phyloP scores from a whole-genome alignment of 2,329 filamentous ascomycete genomes.

The Lachnellula arida region DNA sequence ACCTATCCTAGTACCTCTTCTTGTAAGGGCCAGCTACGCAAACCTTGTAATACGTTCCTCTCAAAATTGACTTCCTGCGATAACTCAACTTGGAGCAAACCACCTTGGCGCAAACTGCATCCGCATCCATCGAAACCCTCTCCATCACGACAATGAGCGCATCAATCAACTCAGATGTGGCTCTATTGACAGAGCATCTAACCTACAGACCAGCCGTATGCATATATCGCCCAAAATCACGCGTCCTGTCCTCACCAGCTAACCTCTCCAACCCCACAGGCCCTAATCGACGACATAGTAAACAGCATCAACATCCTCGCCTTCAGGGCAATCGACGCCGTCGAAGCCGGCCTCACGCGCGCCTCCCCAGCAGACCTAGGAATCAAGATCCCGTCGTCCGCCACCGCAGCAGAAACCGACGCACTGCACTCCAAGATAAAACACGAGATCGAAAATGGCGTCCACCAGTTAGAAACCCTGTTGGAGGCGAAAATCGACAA shows the following conservation, averaged over 20 bases:
- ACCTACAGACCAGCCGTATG: constrained; percentile 87
- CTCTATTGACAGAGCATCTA: constrained; percentile 90
- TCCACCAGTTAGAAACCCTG: constrained; percentile 78
- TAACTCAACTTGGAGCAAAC: neutral
- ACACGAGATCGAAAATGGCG: constrained; percentile 81
- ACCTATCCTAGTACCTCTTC: neutral
- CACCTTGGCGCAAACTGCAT: neutral
- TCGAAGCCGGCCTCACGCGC: constrained; percentile 75
- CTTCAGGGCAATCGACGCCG: constrained; percentile 80
- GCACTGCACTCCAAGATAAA: constrained; percentile 48
- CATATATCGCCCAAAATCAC: constrained; percentile 13
- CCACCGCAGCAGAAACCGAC: constrained; percentile 37
- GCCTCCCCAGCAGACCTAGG: constrained; percentile 73
- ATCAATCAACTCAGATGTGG: constrained; percentile 37
- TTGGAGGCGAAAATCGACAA: constrained; percentile 77
- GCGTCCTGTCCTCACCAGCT: neutral
- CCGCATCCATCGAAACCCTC: neutral
- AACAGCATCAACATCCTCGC: constrained; percentile 93
- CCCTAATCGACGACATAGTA: constrained; percentile 95
- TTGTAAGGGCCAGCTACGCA: neutral
- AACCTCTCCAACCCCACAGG: constrained; percentile 45
- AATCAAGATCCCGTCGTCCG: constrained; percentile 56
- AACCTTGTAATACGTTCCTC: neutral
- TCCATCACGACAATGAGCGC: constrained; percentile 22
- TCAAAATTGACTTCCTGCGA: neutral